Conservation (phyloP, 768 basidiomycete species). For the Pluteus cervinus region DNA sequence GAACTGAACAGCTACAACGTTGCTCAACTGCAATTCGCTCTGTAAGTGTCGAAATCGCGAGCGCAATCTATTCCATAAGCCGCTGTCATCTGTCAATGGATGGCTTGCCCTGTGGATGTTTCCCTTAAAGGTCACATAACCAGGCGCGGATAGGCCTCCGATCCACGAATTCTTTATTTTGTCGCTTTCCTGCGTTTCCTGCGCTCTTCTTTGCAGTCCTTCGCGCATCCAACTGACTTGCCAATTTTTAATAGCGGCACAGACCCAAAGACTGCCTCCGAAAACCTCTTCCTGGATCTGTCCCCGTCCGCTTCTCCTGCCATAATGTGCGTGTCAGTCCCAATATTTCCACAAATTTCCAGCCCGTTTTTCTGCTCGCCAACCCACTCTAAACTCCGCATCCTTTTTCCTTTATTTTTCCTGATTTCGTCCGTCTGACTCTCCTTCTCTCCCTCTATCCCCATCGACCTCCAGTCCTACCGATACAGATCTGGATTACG, state of each 20-base stretch:
- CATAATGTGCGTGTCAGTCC: slow-evolving; percentile 36
- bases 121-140: slow-evolving; percentile 10
- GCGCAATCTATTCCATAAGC: slow-evolving; percentile 12
- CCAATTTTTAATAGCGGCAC: slow-evolving; percentile 19
- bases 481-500: slow-evolving; percentile 51
- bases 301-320: slow-evolving; percentile 41
- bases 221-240: slow-evolving; percentile 12
- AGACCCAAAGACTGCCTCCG: slow-evolving; percentile 32
- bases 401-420: slow-evolving; percentile 5
- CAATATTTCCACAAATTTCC: slow-evolving; percentile 6
- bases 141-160: no score
- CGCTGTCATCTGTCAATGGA: slow-evolving; percentile 23
- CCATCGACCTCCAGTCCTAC: slow-evolving; percentile 23
- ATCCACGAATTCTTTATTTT: no score
- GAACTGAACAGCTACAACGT: slow-evolving; percentile 58
- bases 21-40: slow-evolving; percentile 54
- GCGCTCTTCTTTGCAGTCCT: slow-evolving; percentile 11
- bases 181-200: slow-evolving; percentile 9
- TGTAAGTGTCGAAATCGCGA: slow-evolving; percentile 32
- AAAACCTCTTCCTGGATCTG: slow-evolving; percentile 34
- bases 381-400: no score
- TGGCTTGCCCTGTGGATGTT: slow-evolving; percentile 15
- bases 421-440: slow-evolving; percentile 10
- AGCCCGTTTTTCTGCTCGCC: slow-evolving; percentile 1
- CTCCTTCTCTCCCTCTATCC: slow-evolving; percentile 10